phyloP scores from a whole-genome alignment of 148 eudicot species.

The Salicornia ramosissima region DNA sequence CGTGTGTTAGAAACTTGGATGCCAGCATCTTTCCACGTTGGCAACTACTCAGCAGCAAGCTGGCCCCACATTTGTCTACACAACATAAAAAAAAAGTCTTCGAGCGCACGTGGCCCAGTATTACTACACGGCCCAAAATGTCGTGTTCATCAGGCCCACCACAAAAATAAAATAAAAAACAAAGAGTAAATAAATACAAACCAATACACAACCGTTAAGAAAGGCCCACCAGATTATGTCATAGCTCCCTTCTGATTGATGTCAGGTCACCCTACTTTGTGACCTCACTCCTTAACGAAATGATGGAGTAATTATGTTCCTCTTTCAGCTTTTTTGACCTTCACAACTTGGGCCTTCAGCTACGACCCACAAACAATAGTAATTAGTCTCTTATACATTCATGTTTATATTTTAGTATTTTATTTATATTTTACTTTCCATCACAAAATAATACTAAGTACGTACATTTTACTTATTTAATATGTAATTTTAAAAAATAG shows the following conservation, averaged over 20 bases:
- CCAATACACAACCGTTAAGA: too few relatives aligned
- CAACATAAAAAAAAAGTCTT: not conserved
- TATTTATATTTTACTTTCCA: too few relatives aligned
- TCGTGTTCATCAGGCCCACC: slow-evolving; percentile 8
- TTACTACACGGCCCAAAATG: slow-evolving; percentile 8
- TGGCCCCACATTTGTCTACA: not conserved
- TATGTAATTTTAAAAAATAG: too few relatives aligned
- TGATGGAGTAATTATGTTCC: slow-evolving; percentile 3
- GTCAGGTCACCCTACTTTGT: not conserved
- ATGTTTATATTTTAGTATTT: too few relatives aligned
- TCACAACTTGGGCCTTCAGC: not conserved
- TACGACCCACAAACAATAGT: not conserved
- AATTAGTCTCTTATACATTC: too few relatives aligned
- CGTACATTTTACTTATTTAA: too few relatives aligned
- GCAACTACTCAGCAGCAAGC: slow-evolving; percentile 4
- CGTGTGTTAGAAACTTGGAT: not conserved
- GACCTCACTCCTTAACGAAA: not conserved
- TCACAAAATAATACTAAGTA: too few relatives aligned
- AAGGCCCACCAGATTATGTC: slow-evolving; percentile 10
- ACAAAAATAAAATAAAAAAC: too few relatives aligned
- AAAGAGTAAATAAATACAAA: too few relatives aligned
- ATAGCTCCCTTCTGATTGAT: not conserved
- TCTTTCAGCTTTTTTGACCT: slow-evolving; percentile 3
- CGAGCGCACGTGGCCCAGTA: slow-evolving; percentile 1
- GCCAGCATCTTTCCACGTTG: not conserved